phyloP scores from a whole-genome alignment of 2,329 filamentous ascomycete species.

The Davidsoniella eucalypti region DNA sequence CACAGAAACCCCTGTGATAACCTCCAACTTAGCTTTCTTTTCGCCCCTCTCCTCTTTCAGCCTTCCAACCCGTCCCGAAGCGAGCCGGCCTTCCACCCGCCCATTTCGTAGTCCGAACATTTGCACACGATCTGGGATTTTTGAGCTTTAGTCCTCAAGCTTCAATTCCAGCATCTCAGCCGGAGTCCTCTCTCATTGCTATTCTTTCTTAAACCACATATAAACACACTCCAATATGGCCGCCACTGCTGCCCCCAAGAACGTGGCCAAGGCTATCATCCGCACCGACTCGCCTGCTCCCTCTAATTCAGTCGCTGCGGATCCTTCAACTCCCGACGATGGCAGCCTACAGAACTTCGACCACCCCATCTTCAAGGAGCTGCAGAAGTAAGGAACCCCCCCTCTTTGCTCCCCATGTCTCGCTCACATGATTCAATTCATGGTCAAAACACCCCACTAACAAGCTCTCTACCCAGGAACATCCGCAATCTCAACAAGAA shows the following conservation, averaged over 20 bases:
- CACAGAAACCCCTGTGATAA: too few species aligned
- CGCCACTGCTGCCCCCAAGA: conserved; percentile 46
- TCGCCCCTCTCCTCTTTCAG: not conserved
- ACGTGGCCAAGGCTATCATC: conserved; percentile 32
- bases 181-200: not conserved
- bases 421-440: not conserved
- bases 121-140: too few species aligned
- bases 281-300: conserved; percentile 40
- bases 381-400: conserved; percentile 56
- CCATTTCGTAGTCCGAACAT: too few species aligned
- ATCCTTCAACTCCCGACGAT: conserved; percentile 31
- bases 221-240: conserved; percentile 31
- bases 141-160: not conserved
- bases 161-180: not conserved
- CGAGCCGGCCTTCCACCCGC: too few species aligned
- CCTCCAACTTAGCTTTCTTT: not conserved
- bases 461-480: conserved; percentile 37
- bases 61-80: not conserved
- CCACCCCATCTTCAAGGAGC: conserved; percentile 67
- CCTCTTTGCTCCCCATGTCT: too few species aligned
- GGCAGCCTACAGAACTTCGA: conserved; percentile 47
- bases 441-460: conserved; percentile 7
- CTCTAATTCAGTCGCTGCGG: conserved; percentile 30
- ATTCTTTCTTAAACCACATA: conserved; percentile 1
- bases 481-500: conserved; percentile 92